A percentile compares a stretch with the other conserved stretches of the same genome.
Conservation (phyloP, 257 asterid genomes). For the Petrea volubilis region DNA sequence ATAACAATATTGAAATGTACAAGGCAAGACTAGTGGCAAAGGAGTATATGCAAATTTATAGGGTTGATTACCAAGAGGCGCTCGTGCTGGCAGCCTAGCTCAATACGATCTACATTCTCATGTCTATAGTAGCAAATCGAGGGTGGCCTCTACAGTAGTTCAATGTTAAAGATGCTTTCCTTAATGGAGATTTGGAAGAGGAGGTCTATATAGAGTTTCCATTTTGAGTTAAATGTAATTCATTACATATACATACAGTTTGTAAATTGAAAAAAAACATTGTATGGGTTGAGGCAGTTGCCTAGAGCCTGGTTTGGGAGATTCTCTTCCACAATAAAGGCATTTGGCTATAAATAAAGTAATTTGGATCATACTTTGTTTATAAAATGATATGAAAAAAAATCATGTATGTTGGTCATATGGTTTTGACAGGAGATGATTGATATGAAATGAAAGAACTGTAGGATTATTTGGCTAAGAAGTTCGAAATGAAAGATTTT, state of each 20-base stretch:
- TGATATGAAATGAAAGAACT: not conserved
- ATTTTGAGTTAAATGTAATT: not conserved
- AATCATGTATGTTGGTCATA: not conserved
- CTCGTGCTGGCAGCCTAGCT: too few species aligned
- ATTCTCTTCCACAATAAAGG: not conserved
- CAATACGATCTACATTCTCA: not conserved
- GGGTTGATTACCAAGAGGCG: too few species aligned
- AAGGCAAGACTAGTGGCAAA: too few species aligned
- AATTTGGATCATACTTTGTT: not conserved
- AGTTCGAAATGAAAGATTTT: too few species aligned
- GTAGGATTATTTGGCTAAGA: not conserved
- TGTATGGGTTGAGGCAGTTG: too few species aligned
- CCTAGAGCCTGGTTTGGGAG: not conserved
- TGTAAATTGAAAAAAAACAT: not conserved
- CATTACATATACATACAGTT: not conserved
- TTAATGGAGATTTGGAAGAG: too few species aligned
- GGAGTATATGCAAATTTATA: too few species aligned
- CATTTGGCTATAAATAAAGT: not conserved
- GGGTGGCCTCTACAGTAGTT: not conserved
- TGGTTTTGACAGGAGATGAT: not conserved
- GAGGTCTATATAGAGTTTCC: not conserved
- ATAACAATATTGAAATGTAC: too few species aligned
- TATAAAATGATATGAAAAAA: not conserved
- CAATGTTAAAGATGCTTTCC: not conserved
- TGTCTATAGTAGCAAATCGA: not conserved